phyloP scores from a whole-genome alignment of 1,139 yeast species.

The Suhomyces bokatorum region DNA sequence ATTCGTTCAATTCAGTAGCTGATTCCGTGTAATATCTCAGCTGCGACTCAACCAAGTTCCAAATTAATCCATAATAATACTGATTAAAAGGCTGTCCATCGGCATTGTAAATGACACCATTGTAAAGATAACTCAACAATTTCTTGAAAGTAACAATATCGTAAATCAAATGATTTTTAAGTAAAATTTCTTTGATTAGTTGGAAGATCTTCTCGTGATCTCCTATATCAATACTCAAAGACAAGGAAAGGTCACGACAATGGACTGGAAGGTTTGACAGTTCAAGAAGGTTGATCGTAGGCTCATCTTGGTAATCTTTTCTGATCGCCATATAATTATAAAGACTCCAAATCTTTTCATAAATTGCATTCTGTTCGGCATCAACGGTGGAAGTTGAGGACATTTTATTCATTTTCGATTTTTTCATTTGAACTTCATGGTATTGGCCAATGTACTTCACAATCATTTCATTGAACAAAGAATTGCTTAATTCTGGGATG shows the following conservation, averaged over 20 bases:
- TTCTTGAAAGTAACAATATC: slow-evolving; percentile 34
- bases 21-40: slow-evolving; percentile 24
- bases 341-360: slow-evolving; percentile 32
- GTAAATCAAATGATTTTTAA: slow-evolving; percentile 35
- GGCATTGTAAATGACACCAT: slow-evolving; percentile 28
- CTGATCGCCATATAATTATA: slow-evolving; percentile 40
- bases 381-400: neutral
- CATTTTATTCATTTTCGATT: neutral
- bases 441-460: slow-evolving; percentile 26
- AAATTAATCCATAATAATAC: slow-evolving; percentile 36
- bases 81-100: slow-evolving; percentile 25
- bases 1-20: slow-evolving; percentile 29
- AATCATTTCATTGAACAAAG: slow-evolving; percentile 35
- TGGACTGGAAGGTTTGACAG: slow-evolving; percentile 7
- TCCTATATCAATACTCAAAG: slow-evolving; percentile 35
- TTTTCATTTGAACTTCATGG: slow-evolving; percentile 17
- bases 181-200: slow-evolving; percentile 38
- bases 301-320: slow-evolving; percentile 33
- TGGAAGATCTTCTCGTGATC: slow-evolving; percentile 42
- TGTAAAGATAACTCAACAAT: slow-evolving; percentile 34
- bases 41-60: slow-evolving; percentile 40
- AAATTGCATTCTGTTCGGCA: slow-evolving; percentile 10
- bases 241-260: slow-evolving; percentile 35
- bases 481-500: slow-evolving; percentile 40
- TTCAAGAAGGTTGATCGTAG: slow-evolving; percentile 7